Conservation (phyloP, 768 basidiomycete species). For the Termitomyces sp. region DNA sequence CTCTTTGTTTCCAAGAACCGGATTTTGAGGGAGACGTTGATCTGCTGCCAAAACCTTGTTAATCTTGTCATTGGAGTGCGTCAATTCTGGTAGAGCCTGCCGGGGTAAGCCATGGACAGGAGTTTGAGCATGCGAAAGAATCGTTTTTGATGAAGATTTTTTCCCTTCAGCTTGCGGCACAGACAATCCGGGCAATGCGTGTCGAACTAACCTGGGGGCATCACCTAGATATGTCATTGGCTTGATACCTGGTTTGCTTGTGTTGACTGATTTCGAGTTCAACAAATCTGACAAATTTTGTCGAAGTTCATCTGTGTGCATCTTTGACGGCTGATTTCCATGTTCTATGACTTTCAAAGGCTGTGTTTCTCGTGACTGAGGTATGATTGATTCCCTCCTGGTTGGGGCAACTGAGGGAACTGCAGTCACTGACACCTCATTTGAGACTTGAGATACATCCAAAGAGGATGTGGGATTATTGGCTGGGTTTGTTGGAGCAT, state of each 20-base stretch:
- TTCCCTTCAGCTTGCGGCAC: background rate
- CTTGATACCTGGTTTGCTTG: background rate
- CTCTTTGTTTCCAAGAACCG: slow-evolving; percentile 14
- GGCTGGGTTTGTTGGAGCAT: background rate
- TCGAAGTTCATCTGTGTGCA: background rate
- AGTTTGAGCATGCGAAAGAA: background rate
- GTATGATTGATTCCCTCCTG: background rate
- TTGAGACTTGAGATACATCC: background rate
- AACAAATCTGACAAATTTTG: background rate
- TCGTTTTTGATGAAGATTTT: background rate
- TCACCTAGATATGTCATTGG: background rate
- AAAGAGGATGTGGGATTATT: background rate
- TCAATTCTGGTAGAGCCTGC: slow-evolving; percentile 7
- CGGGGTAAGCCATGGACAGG: background rate
- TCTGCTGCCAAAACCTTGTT: background rate
- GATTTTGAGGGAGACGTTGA: slow-evolving; percentile 1
- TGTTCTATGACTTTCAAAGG: background rate
- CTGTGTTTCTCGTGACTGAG: background rate
- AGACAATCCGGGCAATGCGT: slow-evolving; percentile 9
- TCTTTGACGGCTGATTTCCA: background rate
- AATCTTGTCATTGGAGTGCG: background rate
- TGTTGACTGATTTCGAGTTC: background rate
- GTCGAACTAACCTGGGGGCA: slow-evolving; percentile 3
- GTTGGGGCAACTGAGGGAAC: background rate
- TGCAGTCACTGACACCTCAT: background rate